Evolutionary conservation across 139 green algal genomes (phyloP).

Genomic region (Chlorella sorokiniana): DNA sequence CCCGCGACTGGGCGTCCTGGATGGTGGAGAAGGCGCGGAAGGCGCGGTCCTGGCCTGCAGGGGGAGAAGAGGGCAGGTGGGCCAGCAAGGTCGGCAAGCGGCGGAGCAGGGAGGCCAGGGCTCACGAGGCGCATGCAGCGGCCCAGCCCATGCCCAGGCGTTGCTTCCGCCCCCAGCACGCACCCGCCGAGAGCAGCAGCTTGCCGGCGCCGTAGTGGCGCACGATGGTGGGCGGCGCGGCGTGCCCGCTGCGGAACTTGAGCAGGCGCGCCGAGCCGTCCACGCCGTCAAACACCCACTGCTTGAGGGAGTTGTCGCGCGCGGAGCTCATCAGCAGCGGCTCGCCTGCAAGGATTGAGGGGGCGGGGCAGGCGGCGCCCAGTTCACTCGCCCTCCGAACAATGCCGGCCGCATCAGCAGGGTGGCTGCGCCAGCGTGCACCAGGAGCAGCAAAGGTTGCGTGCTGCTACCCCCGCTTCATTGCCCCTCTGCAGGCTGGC

Average conservation of each 20-base stretch:
- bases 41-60: constrained; percentile 82
- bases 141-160: neutral
- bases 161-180: neutral
- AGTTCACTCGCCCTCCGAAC: neutral
- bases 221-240: constrained; percentile 77
- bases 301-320: constrained; percentile 94
- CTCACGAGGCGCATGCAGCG: neutral
- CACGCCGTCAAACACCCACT: constrained; percentile 91
- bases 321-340: constrained; percentile 85
- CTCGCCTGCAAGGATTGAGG: constrained; percentile 60
- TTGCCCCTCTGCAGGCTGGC: no score
- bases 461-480: no score
- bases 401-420: constrained; percentile 67
- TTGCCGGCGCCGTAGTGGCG: constrained; percentile 77
- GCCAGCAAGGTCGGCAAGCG: neutral
- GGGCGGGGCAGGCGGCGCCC: neutral
- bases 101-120: neutral
- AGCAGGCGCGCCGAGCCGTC: constrained; percentile 74
- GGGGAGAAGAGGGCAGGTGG: neutral
- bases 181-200: constrained; percentile 77
- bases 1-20: constrained; percentile 92
- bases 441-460: no score
- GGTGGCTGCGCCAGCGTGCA: neutral
- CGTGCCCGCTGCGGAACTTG: constrained; percentile 89
- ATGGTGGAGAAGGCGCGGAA: constrained; percentile 91